A percentile compares a stretch with the other conserved stretches of the same genome.
These are phyloP conservation scores for Gloeopeniophorella convolvens DNA, from an alignment of 768 basidiomycete species.

Conservation along the genomic window DNA sequence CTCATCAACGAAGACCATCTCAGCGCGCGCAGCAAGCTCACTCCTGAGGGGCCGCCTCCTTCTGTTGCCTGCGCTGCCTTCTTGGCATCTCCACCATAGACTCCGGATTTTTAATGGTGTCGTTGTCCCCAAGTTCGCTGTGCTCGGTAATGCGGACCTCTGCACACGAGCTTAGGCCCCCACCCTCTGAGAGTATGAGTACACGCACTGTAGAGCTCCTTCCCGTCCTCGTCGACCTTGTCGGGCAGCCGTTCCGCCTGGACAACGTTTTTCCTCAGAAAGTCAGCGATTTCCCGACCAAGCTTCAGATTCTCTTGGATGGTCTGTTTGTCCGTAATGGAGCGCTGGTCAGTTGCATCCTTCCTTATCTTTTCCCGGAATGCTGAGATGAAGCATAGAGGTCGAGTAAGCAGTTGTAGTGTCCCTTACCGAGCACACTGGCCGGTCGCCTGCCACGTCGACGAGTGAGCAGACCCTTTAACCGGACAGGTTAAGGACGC, in stretches of 20 bases:
- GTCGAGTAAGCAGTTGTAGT: conserved; percentile 9
- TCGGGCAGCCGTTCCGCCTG: conserved; percentile 55
- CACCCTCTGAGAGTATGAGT: background rate
- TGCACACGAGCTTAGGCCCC: no score
- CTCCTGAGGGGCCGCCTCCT: background rate
- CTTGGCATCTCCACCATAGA: conserved; percentile 41
- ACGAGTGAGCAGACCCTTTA: background rate
- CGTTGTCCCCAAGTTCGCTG: conserved; percentile 85
- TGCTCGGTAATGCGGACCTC: conserved; percentile 69
- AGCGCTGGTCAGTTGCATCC: conserved; percentile 41
- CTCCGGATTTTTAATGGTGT: conserved; percentile 61
- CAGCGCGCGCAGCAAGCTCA: conserved; percentile 5
- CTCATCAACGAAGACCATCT: conserved; percentile 3
- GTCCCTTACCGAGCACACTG: conserved; percentile 44
- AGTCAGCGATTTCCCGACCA: conserved; percentile 63
- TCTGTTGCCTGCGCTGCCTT: conserved; percentile 25
- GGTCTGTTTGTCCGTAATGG: conserved; percentile 38
- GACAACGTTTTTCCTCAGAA: conserved; percentile 77
- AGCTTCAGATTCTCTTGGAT: conserved; percentile 52
- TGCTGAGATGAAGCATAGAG: conserved; percentile 36
- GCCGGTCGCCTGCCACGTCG: conserved; percentile 43
- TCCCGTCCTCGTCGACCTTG: conserved; percentile 27
- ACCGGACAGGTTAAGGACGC: background rate
- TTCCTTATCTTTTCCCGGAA: conserved; percentile 63
- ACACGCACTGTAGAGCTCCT: conserved; percentile 54